phyloP scores from a whole-genome alignment of 2,329 filamentous ascomycete genomes.

The Gliomastix tumulicola region DNA sequence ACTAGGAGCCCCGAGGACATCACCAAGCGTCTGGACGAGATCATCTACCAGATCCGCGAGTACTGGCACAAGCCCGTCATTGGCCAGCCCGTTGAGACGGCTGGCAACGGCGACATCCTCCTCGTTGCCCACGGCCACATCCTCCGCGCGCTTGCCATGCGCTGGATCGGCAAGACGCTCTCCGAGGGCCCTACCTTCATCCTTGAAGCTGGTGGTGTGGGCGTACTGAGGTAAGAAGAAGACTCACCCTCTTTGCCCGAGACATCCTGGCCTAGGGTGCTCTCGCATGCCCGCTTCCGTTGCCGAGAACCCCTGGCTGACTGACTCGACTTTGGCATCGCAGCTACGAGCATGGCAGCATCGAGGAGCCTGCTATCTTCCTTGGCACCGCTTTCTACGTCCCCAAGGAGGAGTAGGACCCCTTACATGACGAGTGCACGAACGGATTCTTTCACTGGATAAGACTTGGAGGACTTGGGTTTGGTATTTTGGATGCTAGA shows the following conservation, averaged over 20 bases:
- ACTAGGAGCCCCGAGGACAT: constrained; percentile 64
- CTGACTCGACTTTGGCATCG: neutral
- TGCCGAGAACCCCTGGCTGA: constrained; percentile 2
- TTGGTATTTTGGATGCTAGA: too few relatives aligned
- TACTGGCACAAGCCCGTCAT: constrained; percentile 59
- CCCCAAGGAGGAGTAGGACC: constrained; percentile 23
- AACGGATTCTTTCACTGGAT: too few relatives aligned
- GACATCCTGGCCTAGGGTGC: neutral
- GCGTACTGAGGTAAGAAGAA: constrained; percentile 62
- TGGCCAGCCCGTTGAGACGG: constrained; percentile 36
- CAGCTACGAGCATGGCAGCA: constrained; percentile 73
- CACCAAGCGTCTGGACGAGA: constrained; percentile 60
- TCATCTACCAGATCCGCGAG: constrained; percentile 69
- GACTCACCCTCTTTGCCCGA: neutral
- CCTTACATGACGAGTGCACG: too few relatives aligned
- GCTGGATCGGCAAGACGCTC: constrained; percentile 72
- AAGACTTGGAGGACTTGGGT: too few relatives aligned
- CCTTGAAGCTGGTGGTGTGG: constrained; percentile 83
- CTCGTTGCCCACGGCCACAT: constrained; percentile 90
- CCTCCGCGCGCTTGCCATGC: constrained; percentile 77
- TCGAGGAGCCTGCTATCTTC: constrained; percentile 73
- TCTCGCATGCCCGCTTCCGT: neutral
- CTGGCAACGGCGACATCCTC: constrained; percentile 29
- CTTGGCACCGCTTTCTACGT: constrained; percentile 66
- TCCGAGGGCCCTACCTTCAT: constrained; percentile 71